Evolutionary conservation across 768 basidiomycete genomes (phyloP).

Genomic region (Leccinum olivaceopallidum): DNA sequence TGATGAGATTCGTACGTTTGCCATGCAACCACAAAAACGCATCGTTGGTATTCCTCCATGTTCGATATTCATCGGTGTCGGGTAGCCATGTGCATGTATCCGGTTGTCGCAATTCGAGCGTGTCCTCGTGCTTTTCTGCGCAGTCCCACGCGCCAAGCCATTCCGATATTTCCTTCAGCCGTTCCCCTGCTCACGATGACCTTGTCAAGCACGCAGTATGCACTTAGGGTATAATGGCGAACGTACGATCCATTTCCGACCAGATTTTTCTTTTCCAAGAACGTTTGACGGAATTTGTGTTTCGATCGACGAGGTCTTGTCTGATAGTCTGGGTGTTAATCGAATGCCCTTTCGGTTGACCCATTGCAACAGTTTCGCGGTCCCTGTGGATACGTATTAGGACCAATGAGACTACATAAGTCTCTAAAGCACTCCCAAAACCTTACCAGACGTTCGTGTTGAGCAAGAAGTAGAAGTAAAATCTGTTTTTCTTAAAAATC

Average conservation of each 20-base stretch:
- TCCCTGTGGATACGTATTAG: background rate
- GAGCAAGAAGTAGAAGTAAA: background rate
- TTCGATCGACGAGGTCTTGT: background rate
- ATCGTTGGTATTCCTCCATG: background rate
- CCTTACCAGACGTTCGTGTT: background rate
- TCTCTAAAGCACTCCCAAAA: background rate
- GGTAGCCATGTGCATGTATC: background rate
- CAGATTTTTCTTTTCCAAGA: background rate
- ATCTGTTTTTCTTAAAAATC: background rate
- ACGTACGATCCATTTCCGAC: background rate
- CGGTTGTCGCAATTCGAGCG: background rate
- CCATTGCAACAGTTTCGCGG: background rate
- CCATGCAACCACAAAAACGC: background rate
- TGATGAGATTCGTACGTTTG: background rate
- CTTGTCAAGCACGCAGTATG: background rate
- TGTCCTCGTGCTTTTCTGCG: background rate
- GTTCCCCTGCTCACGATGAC: slow-evolving; percentile 16
- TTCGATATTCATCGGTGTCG: background rate
- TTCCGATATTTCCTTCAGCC: no score
- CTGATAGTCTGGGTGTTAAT: background rate
- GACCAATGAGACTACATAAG: background rate
- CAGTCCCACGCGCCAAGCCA: background rate
- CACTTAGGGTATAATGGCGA: background rate
- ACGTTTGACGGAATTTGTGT: background rate
- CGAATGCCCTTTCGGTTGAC: background rate